Base-by-base conservation (phyloP, 2,329 filamentous ascomycete species). In the Celoporthe dispersa region DNA sequence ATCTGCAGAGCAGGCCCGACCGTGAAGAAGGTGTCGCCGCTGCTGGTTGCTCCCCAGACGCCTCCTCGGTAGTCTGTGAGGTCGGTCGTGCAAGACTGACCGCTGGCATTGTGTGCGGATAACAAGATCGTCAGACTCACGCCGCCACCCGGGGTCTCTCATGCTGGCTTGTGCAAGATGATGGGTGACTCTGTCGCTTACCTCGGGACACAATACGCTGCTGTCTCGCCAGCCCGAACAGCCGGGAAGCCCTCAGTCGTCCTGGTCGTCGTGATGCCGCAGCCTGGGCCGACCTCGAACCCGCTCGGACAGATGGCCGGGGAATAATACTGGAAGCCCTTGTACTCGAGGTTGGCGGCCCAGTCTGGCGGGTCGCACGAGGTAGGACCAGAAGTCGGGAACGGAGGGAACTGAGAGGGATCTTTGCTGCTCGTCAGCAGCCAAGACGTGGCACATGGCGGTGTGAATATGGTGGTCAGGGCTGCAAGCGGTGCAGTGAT, bases 381-480 rank as follows among this genome's bases (percentile, higher is more conserved):
- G 2, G 73, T 60, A 1, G 80, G 76, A 0, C 78, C 80, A 3
- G 73, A 68, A 19, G 76, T 78, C 16, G 76, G 79, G 57, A 79
- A 82, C 0, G 77, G 66, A 7, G 80, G 81, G 67, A 77, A 79
- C 71, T 83, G 80, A 3, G 81, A 83, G 0, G 79, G 80, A 51
- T 78, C 67, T 71, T 79, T 78, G 35, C 78, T 79, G 1, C 77
- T 78, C 1, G 80, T 81, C 35, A 82, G 64, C n/a, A 83, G 75
- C 81, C 81, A 83, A 12, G 78, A 77, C 14, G 76, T 80, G 44
- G 78, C 62, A 71, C 82, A 83, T 5, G 80, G 78, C 8, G 80
- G 81, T 33, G 75, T 79, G 73, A 83, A 83, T 59, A 83, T 73
- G 60, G 80, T 80, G 31, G 81, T 82, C 64, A 83, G 78, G 16